These are phyloP conservation scores for Rugonectria rugulosa DNA, from an alignment of 2,329 filamentous ascomycete species.

Conservation along the genomic window DNA sequence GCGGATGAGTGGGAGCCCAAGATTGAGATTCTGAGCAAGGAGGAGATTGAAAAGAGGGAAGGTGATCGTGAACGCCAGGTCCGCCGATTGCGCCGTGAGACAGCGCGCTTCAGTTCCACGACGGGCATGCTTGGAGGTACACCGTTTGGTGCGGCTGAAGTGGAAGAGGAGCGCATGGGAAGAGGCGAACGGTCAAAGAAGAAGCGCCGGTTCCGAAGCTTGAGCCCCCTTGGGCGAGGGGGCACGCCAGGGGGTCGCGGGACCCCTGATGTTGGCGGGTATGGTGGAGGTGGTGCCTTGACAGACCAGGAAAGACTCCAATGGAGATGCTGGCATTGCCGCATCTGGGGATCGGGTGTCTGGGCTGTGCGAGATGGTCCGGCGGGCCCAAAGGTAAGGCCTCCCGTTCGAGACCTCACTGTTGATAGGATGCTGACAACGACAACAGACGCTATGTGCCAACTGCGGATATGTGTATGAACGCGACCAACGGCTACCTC, in stretches of 20 bases:
- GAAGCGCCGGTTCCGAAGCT: constrained; percentile 88
- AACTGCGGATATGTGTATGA: constrained; percentile 93
- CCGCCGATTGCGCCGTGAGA: constrained; percentile 85
- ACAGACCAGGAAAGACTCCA: constrained; percentile 79
- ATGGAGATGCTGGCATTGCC: constrained; percentile 91
- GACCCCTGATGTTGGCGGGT: constrained; percentile 81
- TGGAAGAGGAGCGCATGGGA: constrained; percentile 84
- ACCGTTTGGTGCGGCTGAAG: constrained; percentile 65
- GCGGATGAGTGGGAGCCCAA: constrained; percentile 86
- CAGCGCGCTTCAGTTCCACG: constrained; percentile 88
- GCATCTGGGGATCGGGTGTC: constrained; percentile 85
- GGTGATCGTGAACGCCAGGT: constrained; percentile 93
- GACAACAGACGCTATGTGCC: constrained; percentile 79
- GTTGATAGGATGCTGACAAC: constrained; percentile 20
- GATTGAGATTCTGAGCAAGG: constrained; percentile 83
- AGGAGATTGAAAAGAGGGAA: constrained; percentile 97
- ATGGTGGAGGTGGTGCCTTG: constrained; percentile 73
- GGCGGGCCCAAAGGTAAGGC: constrained; percentile 77
- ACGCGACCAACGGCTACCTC: constrained; percentile 81
- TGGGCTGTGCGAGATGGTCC: constrained; percentile 97
- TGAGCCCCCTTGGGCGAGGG: constrained; percentile 77
- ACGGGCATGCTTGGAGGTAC: constrained; percentile 81
- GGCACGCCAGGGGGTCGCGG: constrained; percentile 73
- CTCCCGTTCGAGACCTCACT: background rate
- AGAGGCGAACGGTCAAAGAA: constrained; percentile 93